phyloP scores from a whole-genome alignment of 1,139 yeast species.

The Yamadazyma atlantica region DNA sequence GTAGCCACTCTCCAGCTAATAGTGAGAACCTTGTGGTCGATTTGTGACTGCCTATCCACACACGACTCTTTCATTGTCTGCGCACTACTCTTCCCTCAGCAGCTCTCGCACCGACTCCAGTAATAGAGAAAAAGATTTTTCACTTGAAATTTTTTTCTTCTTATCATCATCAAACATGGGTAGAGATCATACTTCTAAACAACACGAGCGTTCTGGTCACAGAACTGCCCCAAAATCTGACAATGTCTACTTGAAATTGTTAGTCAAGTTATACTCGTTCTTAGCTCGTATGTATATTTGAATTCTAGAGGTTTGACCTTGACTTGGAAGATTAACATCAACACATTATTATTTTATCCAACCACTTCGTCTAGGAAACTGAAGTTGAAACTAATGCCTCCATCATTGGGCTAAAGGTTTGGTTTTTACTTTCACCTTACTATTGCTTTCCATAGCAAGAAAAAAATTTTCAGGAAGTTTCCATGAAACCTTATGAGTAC shows the following conservation, averaged over 20 bases:
- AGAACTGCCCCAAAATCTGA: slow-evolving; percentile 99
- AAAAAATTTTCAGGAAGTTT: neutral
- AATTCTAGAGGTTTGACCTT: neutral
- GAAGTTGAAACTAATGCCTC: no score
- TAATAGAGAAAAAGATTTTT: no score
- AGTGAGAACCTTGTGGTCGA: no score
- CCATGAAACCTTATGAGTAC: neutral
- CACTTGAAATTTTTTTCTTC: slow-evolving; percentile 7
- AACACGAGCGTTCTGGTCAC: slow-evolving; percentile 94
- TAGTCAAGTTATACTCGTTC: slow-evolving; percentile 98
- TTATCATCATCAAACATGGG: slow-evolving; percentile 61
- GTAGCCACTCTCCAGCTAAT: no score
- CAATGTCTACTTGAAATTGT: slow-evolving; percentile 96
- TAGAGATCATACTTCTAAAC: slow-evolving; percentile 96
- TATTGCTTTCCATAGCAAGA: no score
- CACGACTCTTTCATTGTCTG: no score
- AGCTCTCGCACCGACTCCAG: no score
- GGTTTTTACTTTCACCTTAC: no score
- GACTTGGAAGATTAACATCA: slow-evolving; percentile 1
- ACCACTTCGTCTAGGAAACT: neutral
- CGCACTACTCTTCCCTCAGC: neutral
- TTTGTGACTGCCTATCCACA: no score
- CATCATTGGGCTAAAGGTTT: no score
- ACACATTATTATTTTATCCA: no score
- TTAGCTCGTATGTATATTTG: slow-evolving; percentile 86